These are phyloP conservation scores for Capronia coronata DNA, from an alignment of 2,329 filamentous ascomycete genomes.

Conservation along the genomic window DNA sequence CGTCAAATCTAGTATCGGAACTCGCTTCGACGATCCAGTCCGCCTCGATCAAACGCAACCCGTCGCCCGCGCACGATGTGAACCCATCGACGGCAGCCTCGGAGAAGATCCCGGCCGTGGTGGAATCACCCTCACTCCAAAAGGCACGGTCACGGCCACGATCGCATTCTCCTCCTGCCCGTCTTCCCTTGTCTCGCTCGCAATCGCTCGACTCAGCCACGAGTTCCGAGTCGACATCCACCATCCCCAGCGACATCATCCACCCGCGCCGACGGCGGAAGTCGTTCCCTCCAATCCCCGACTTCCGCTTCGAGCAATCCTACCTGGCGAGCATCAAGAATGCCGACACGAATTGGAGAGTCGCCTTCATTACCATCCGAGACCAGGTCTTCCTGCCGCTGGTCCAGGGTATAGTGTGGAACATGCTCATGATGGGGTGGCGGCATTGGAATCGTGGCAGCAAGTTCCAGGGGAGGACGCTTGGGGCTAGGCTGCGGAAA, in stretches of 20 bases:
- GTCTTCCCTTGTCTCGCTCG: slow-evolving; percentile 33
- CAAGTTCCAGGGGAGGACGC: slow-evolving; percentile 65
- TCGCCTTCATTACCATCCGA: slow-evolving; percentile 75
- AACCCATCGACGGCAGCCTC: slow-evolving; percentile 73
- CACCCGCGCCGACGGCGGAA: slow-evolving; percentile 34
- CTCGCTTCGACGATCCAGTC: slow-evolving; percentile 75
- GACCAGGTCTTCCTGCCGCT: slow-evolving; percentile 85
- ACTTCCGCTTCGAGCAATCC: slow-evolving; percentile 95
- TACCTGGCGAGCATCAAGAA: slow-evolving; percentile 83
- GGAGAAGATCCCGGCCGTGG: slow-evolving; percentile 54
- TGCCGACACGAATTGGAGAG: slow-evolving; percentile 70
- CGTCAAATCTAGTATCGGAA: slow-evolving; percentile 55
- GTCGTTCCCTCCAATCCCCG: slow-evolving; percentile 65
- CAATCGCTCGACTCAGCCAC: slow-evolving; percentile 35
- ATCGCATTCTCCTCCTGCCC: too few species aligned
- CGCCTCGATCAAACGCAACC: slow-evolving; percentile 66
- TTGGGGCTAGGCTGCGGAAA: slow-evolving; percentile 67
- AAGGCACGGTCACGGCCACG: background rate
- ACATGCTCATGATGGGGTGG: slow-evolving; percentile 78
- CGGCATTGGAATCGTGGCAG: slow-evolving; percentile 78
- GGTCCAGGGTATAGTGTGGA: slow-evolving; percentile 82
- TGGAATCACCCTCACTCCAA: slow-evolving; percentile 1
- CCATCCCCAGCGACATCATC: slow-evolving; percentile 45
- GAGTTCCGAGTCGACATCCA: slow-evolving; percentile 39
- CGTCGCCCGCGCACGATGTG: slow-evolving; percentile 66